Conservation (phyloP, 768 basidiomycete genomes). For the Dioszegia hungarica region DNA sequence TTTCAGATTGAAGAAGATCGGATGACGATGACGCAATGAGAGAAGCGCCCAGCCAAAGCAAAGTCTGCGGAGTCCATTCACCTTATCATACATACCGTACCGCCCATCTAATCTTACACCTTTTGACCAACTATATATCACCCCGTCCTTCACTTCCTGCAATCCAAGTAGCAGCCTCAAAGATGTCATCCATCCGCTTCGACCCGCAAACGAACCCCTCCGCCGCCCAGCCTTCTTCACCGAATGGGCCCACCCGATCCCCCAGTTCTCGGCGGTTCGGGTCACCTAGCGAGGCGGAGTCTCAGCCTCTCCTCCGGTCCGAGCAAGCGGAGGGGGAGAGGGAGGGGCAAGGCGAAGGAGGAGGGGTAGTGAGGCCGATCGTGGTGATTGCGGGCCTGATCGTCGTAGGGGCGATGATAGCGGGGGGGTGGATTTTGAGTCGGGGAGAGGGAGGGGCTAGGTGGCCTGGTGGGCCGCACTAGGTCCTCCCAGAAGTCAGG, state of each 20-base stretch:
- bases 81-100: no score
- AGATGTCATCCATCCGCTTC: no score
- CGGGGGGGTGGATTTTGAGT: conserved; percentile 33
- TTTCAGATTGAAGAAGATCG: no score
- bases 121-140: no score
- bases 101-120: no score
- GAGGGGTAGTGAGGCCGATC: conserved; percentile 10
- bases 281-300: conserved; percentile 15
- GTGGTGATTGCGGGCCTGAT: conserved; percentile 2
- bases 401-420: conserved; percentile 19
- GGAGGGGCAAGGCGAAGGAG: background rate
- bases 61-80: no score
- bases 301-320: conserved; percentile 17
- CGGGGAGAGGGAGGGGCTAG: conserved; percentile 29
- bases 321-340: no score
- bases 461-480: conserved; percentile 38
- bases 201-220: background rate
- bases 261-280: background rate
- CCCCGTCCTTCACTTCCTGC: background rate
- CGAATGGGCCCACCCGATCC: background rate
- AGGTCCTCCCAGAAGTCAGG: background rate
- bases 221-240: conserved; percentile 1
- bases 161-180: no score
- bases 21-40: no score
- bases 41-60: background rate